Conservation (phyloP, 2,329 filamentous ascomycete genomes). For the Graphilbum ipis-grandicollis region DNA sequence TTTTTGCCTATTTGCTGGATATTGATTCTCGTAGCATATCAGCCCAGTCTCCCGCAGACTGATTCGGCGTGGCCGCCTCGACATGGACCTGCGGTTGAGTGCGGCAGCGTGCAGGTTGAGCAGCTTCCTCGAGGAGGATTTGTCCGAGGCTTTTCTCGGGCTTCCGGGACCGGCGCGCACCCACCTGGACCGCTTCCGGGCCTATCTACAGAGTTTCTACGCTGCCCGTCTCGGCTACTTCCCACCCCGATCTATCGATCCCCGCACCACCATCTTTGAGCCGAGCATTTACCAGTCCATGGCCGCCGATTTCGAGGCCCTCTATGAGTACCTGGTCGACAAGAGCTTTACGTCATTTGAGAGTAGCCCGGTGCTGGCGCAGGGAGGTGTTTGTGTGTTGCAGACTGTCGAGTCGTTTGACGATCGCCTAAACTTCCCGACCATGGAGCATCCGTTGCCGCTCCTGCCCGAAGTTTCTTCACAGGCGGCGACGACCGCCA, state of each 20-base stretch:
- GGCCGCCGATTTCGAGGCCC: constrained; percentile 49
- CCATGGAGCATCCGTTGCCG: constrained; percentile 49
- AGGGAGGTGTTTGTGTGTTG: constrained; percentile 52
- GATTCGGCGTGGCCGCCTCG: constrained; percentile 41
- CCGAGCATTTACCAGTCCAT: constrained; percentile 42
- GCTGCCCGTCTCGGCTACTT: constrained; percentile 52
- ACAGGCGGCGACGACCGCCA: too few species aligned
- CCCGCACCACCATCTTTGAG: constrained; percentile 30
- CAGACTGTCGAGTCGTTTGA: constrained; percentile 56
- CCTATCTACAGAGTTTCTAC: constrained; percentile 51
- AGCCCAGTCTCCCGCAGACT: constrained; percentile 42
- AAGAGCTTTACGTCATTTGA: constrained; percentile 30
- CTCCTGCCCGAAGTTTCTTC: constrained; percentile 34
- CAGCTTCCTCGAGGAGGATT: constrained; percentile 54
- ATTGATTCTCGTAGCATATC: constrained; percentile 20
- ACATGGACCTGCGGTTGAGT: constrained; percentile 47
- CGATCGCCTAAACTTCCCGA: constrained; percentile 34
- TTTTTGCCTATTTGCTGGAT: neutral
- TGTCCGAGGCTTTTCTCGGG: constrained; percentile 49
- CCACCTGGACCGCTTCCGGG: constrained; percentile 57
- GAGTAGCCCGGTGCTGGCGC: constrained; percentile 33
- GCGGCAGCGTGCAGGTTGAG: constrained; percentile 39
- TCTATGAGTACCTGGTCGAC: constrained; percentile 59
- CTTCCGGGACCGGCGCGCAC: constrained; percentile 40
- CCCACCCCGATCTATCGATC: constrained; percentile 36